Conservation (phyloP, 768 basidiomycete genomes). For the Lactarius hengduanensis region DNA sequence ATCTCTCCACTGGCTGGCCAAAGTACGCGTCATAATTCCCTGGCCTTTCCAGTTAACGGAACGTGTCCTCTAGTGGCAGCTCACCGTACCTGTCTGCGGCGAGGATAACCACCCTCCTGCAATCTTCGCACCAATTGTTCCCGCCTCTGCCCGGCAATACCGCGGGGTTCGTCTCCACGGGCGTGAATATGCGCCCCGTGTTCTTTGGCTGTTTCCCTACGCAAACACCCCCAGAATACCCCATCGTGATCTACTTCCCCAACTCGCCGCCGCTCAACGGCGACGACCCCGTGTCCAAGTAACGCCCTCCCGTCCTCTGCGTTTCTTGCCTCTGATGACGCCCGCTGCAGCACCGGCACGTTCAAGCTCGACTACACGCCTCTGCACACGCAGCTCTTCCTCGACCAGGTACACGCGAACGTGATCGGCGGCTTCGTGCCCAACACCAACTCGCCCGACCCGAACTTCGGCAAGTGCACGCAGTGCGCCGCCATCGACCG, state of each 20-base stretch:
- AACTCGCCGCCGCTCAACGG: slow-evolving; percentile 70
- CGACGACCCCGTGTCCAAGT: slow-evolving; percentile 65
- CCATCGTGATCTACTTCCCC: slow-evolving; percentile 72
- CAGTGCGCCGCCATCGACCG: slow-evolving; percentile 62
- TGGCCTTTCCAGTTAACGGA: slow-evolving; percentile 8
- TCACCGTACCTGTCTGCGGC: slow-evolving; percentile 45
- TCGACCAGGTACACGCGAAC: slow-evolving; percentile 59
- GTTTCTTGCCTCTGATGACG: neutral
- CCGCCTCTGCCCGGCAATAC: slow-evolving; percentile 59
- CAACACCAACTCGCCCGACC: slow-evolving; percentile 55
- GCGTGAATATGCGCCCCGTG: slow-evolving; percentile 65
- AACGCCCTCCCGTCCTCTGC: slow-evolving; percentile 18
- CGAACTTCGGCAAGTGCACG: slow-evolving; percentile 61
- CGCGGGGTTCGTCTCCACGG: slow-evolving; percentile 53
- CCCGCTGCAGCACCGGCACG: slow-evolving; percentile 47
- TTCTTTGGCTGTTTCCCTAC: slow-evolving; percentile 77
- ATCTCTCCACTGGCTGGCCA: slow-evolving; percentile 59
- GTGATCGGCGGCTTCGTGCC: slow-evolving; percentile 60
- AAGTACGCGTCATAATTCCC: slow-evolving; percentile 45
- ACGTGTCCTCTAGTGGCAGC: slow-evolving; percentile 46
- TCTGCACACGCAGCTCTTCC: slow-evolving; percentile 52
- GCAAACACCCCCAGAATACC: slow-evolving; percentile 52
- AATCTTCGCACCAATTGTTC: slow-evolving; percentile 55
- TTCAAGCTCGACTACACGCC: slow-evolving; percentile 60
- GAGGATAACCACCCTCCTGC: slow-evolving; percentile 46